Conservation (phyloP, 352 stramenopile species). For the Phytophthora sansomeana region DNA sequence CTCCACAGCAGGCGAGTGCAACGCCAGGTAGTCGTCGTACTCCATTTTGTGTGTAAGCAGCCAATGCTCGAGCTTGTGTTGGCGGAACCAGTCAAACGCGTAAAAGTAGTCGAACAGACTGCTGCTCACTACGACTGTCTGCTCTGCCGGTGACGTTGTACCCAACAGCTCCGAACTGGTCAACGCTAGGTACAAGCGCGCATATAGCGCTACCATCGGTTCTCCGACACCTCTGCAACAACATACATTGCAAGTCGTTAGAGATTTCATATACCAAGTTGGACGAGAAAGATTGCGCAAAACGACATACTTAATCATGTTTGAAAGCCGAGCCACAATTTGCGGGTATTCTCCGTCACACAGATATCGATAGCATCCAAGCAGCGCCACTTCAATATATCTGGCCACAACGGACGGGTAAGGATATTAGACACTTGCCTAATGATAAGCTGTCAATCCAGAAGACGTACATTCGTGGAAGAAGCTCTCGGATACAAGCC, state of each 20-base stretch:
- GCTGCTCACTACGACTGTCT: constrained; percentile 55
- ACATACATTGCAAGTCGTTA: constrained; percentile 13
- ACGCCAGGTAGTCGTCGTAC: constrained; percentile 67
- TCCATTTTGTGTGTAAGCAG: constrained; percentile 63
- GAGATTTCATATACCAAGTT: background rate
- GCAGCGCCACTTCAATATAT: constrained; percentile 90
- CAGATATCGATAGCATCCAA: constrained; percentile 92
- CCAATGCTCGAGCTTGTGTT: constrained; percentile 61
- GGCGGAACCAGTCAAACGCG: constrained; percentile 77
- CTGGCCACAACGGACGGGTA: constrained; percentile 28
- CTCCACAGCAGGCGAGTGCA: constrained; percentile 88
- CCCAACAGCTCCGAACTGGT: constrained; percentile 68
- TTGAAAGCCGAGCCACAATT: constrained; percentile 83
- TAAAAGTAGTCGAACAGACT: constrained; percentile 93
- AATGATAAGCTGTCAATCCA: background rate
- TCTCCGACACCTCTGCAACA: constrained; percentile 82
- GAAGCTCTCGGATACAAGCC: constrained; percentile 91
- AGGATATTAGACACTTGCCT: background rate
- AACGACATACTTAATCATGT: constrained; percentile 85
- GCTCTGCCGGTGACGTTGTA: constrained; percentile 44
- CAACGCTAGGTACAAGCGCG: constrained; percentile 84
- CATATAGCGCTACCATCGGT: constrained; percentile 89
- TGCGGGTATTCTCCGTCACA: constrained; percentile 89
- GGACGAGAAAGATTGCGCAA: constrained; percentile 11
- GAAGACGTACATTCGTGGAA: constrained; percentile 86